phyloP scores from a whole-genome alignment of 2,329 filamentous ascomycete genomes.

The Fusarium bactridioides region DNA sequence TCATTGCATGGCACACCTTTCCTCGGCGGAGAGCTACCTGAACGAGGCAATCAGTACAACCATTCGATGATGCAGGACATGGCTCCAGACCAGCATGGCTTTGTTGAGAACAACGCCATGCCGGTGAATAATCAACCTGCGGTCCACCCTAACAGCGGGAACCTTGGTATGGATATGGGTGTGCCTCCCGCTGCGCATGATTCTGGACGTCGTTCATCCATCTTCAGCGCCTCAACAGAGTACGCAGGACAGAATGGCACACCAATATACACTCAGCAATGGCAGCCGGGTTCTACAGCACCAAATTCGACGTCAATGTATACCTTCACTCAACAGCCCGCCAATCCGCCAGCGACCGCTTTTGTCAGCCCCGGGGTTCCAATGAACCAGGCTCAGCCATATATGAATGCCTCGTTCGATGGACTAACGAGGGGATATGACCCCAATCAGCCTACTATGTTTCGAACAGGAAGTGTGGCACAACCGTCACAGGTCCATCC shows the following conservation, averaged over 20 bases:
- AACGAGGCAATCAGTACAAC: constrained; percentile 52
- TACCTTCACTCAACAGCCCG: constrained; percentile 53
- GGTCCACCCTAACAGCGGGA: constrained; percentile 46
- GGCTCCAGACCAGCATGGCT: constrained; percentile 50
- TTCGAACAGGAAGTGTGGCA: constrained; percentile 44
- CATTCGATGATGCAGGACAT: constrained; percentile 55
- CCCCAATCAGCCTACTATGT: constrained; percentile 43
- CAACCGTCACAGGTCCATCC: constrained; percentile 41
- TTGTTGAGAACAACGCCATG: constrained; percentile 50
- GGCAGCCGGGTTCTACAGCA: constrained; percentile 55
- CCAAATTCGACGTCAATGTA: constrained; percentile 55
- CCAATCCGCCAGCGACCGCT: constrained; percentile 41
- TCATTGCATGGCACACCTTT: constrained; percentile 47
- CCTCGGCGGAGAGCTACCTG: constrained; percentile 53
- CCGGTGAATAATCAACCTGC: constrained; percentile 46
- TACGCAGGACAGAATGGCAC: constrained; percentile 51
- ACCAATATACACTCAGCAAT: constrained; percentile 53
- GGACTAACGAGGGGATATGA: constrained; percentile 47
- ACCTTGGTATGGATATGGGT: constrained; percentile 55
- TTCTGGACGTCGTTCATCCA: constrained; percentile 54
- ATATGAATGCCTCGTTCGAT: constrained; percentile 48
- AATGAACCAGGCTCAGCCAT: constrained; percentile 45
- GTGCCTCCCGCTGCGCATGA: constrained; percentile 55
- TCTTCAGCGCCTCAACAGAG: constrained; percentile 51
- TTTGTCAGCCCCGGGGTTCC: constrained; percentile 46